phyloP scores from a whole-genome alignment of 78 protist genomes.

The Ministeria vibrans region DNA sequence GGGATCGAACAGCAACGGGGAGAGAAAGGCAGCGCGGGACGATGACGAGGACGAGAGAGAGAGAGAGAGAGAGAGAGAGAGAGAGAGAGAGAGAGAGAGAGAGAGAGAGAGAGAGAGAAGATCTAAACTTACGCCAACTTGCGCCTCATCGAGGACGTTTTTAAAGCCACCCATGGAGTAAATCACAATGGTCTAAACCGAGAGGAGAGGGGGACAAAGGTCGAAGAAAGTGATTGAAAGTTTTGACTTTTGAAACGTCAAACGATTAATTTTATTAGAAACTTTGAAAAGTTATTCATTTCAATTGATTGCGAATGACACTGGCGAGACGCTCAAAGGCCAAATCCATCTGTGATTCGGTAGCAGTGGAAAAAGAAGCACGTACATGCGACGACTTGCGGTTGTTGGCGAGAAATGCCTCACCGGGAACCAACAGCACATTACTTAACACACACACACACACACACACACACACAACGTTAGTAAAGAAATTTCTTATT shows the following conservation, averaged over 20 bases:
- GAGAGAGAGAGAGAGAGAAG: not conserved
- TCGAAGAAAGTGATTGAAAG: not conserved
- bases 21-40: not conserved
- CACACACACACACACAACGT: too few species aligned
- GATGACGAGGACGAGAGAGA: not conserved
- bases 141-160: not conserved
- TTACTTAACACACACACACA: too few species aligned
- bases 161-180: not conserved
- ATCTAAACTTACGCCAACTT: not conserved
- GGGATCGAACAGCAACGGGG: too few species aligned
- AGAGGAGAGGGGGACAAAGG: not conserved
- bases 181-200: not conserved
- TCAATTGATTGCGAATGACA: not conserved
- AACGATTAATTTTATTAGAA: too few species aligned
- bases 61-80: not conserved
- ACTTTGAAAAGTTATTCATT: not conserved
- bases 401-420: not conserved
- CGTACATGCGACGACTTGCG: conserved; percentile 9
- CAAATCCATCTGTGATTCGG: not conserved
- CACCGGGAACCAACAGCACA: conserved; percentile 16
- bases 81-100: not conserved
- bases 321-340: not conserved
- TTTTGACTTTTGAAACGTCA: not conserved
- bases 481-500: too few species aligned
- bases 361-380: conserved; percentile 1